Conservation (phyloP, 768 basidiomycete genomes). For the Xerocomus potaroensis region DNA sequence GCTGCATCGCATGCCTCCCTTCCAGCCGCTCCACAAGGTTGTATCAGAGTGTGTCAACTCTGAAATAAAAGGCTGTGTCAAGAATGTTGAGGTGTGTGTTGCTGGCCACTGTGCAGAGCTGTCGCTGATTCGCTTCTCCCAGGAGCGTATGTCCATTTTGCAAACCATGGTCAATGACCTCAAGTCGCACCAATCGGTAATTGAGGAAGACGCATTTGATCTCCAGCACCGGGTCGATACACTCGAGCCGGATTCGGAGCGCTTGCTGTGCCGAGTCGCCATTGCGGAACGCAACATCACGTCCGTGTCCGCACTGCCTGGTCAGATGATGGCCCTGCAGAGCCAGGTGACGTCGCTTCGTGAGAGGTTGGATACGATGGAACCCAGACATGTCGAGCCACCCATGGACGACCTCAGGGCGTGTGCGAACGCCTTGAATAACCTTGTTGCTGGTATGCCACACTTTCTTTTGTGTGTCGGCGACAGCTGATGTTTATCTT, state of each 20-base stretch:
- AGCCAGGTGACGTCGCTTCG: constrained; percentile 19
- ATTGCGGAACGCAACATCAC: constrained; percentile 31
- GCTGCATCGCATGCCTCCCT: constrained; percentile 9
- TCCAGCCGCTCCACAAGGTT: constrained; percentile 13
- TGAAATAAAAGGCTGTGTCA: constrained; percentile 21
- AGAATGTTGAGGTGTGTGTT: constrained; percentile 20
- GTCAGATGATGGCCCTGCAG: constrained; percentile 20
- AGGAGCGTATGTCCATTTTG: constrained; percentile 25
- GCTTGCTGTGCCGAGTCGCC: constrained; percentile 24
- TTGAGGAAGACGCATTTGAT: constrained; percentile 31
- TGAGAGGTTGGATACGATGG: constrained; percentile 16
- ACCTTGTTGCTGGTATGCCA: constrained; percentile 40
- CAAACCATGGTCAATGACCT: constrained; percentile 19
- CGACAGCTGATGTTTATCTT: background rate
- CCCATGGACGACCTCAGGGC: constrained; percentile 22
- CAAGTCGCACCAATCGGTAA: constrained; percentile 20
- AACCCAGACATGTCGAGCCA: constrained; percentile 6
- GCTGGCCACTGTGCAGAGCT: background rate
- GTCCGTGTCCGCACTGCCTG: constrained; percentile 25
- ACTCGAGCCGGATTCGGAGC: constrained; percentile 34
- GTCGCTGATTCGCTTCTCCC: background rate
- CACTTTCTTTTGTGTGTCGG: background rate
- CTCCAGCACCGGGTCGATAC: constrained; percentile 36
- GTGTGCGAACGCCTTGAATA: constrained; percentile 34
- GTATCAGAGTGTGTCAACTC: constrained; percentile 19